Percentiles rank a stretch among this genome's conserved stretches.
phyloP scores from a whole-genome alignment of 176 grass and related monocot genomes.

The Cocos nucifera region DNA sequence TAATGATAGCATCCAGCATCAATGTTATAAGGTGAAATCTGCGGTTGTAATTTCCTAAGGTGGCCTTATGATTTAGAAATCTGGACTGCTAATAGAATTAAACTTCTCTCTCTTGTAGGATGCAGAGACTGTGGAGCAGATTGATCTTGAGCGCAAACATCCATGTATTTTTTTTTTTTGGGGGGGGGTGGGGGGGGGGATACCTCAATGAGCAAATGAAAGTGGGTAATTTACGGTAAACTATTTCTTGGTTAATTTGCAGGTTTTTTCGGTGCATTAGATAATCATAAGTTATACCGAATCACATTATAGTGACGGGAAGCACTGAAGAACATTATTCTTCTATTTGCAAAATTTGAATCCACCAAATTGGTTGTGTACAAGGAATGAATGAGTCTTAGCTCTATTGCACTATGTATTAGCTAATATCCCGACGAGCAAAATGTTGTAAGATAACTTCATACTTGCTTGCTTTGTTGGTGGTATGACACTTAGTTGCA shows the following conservation, averaged over 20 bases:
- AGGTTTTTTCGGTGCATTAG: constrained; percentile 2
- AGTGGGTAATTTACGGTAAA: constrained; percentile 34
- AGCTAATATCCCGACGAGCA: constrained; percentile 38
- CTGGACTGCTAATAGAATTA: background rate
- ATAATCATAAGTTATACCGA: no score
- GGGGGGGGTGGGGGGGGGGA: no score
- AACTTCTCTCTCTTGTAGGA: constrained; percentile 38
- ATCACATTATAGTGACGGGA: constrained; percentile 36
- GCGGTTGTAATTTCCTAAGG: background rate
- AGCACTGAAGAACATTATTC: constrained; percentile 74
- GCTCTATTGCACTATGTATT: constrained; percentile 75
- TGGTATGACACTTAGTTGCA: no score
- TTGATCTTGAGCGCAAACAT: constrained; percentile 83
- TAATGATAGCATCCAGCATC: constrained; percentile 68
- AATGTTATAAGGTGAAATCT: constrained; percentile 66
- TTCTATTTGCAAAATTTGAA: constrained; percentile 93
- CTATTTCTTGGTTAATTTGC: constrained; percentile 12
- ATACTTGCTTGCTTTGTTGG: background rate
- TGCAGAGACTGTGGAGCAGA: constrained; percentile 78
- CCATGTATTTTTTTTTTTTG: constrained; percentile 80
- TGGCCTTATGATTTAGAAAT: background rate
- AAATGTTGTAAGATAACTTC: constrained; percentile 48
- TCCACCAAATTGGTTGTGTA: constrained; percentile 68
- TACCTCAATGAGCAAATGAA: constrained; percentile 32
- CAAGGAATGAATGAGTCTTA: constrained; percentile 99